Evolutionary conservation across 371 early-diverging fungal genomes (phyloP).

Genomic region (Polyrhizophydium stewartii): DNA sequence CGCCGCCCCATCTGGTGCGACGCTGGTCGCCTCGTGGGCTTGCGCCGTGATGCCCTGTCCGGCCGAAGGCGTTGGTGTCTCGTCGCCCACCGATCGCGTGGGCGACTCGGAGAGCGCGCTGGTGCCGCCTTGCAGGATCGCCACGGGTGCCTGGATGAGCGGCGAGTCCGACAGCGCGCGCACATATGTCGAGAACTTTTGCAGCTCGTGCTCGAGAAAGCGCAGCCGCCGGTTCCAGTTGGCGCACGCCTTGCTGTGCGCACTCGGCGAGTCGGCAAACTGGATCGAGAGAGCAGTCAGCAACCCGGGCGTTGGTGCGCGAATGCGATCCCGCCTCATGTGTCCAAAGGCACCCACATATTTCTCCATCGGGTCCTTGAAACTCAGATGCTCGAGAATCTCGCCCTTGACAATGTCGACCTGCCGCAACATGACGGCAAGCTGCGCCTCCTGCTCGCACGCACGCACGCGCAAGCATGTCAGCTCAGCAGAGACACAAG

Average conservation of each 20-base stretch:
- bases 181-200: conserved; percentile 3
- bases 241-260: neutral
- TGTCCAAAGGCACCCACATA: conserved; percentile 29
- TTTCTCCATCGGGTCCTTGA: conserved; percentile 38
- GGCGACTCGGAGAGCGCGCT: too few relatives aligned
- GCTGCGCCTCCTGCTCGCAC: conserved; percentile 30
- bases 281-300: neutral
- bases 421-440: conserved; percentile 38
- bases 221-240: conserved; percentile 3
- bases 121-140: too few relatives aligned
- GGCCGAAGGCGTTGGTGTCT: too few relatives aligned
- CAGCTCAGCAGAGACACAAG: too few relatives aligned
- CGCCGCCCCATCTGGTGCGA: too few relatives aligned
- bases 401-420: conserved; percentile 37
- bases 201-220: neutral
- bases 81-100: too few relatives aligned
- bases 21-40: too few relatives aligned
- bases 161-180: neutral
- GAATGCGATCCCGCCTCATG: neutral
- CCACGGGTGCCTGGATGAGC: too few relatives aligned
- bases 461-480: neutral
- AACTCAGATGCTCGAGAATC: conserved; percentile 44
- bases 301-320: neutral
- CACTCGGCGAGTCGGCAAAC: conserved; percentile 1
- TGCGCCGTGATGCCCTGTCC: too few relatives aligned